phyloP scores from a whole-genome alignment of 176 grass and related monocot genomes.

The Carex cristatella region DNA sequence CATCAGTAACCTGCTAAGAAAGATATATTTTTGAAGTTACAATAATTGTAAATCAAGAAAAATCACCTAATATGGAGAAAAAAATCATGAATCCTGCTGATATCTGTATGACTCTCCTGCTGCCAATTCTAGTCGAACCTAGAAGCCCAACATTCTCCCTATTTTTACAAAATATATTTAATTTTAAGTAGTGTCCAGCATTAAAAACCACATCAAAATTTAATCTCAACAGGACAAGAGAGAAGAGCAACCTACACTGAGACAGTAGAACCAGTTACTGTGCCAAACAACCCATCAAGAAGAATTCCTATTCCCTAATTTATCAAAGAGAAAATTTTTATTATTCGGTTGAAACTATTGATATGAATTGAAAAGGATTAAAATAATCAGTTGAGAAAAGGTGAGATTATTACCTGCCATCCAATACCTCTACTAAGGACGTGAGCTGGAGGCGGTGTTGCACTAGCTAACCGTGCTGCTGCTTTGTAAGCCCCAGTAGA shows the following conservation, averaged over 20 bases:
- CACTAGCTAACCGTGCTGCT: constrained; percentile 77
- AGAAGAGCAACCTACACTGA: constrained; percentile 58
- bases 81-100: constrained; percentile 98
- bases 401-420: constrained; percentile 65
- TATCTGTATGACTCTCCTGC: constrained; percentile 87
- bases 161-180: constrained; percentile 1
- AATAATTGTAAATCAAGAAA: background rate
- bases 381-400: background rate
- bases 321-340: background rate
- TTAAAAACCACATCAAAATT: background rate
- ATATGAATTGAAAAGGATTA: constrained; percentile 2
- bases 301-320: constrained; percentile 79
- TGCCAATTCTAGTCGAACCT: constrained; percentile 84
- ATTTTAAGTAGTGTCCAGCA: background rate
- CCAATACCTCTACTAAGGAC: constrained; percentile 95
- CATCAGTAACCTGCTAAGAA: background rate
- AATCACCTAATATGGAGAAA: constrained; percentile 87
- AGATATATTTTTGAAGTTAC: background rate
- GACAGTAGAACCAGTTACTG: constrained; percentile 73
- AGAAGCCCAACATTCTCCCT: constrained; percentile 95
- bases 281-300: constrained; percentile 80
- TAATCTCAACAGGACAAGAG: background rate
- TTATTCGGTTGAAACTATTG: constrained; percentile 15
- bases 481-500: constrained; percentile 91
- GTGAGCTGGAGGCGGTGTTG: constrained; percentile 85